Base-by-base conservation (phyloP, 352 stramenopile species). In the Globisporangium echinulatum region DNA sequence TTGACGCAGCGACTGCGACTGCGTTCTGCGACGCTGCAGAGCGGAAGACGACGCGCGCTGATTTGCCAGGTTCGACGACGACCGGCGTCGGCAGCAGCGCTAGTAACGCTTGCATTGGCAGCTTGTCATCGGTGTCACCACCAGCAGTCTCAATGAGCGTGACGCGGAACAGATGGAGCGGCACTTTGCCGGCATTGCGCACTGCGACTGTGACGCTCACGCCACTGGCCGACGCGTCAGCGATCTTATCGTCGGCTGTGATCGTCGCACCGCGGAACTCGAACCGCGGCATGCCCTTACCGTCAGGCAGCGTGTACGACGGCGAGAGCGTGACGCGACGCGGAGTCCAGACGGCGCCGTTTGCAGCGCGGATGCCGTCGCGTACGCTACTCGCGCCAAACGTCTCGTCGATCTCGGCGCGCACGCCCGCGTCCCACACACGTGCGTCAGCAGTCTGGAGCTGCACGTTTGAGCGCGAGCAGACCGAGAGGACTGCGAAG, bases 141-240 rank as follows among this genome's bases (percentile, higher is more conserved):
- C 15, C 38, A 5, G 17, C n/a, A 10, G 54, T 9, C 19, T 54
- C 47, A 13, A 55, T 53, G 36, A 84, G 17, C 17, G 70, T 78
- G 17, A 78, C 39, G 13, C 64, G 66, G 57, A 73, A 82, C 19
- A 84, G 63, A 67, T 84, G 68, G 56, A 84, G 60, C 37, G 75
- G 70, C n/a, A 70, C 78, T 50, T 74, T 72, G 15, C 75, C 72
- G 7, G 67, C 57, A 46, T 82, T 84, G 37, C 61, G 69, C 25
- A 33, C 25, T 33, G 25, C 25, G 25, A 33, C 25, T 3, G 25
- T 33, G 6, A 82, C 59, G 36, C 67, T 47, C 49, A 84, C 37
- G 17, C 78, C 49, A 74, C 71, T 7, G 62, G 64, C 0, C 3
- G 51, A 55, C 14, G 62, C 67, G 11, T 47, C 54, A 9, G 79